phyloP scores from a whole-genome alignment of 345 rosid species.

The Dipteronia dyeriana region DNA sequence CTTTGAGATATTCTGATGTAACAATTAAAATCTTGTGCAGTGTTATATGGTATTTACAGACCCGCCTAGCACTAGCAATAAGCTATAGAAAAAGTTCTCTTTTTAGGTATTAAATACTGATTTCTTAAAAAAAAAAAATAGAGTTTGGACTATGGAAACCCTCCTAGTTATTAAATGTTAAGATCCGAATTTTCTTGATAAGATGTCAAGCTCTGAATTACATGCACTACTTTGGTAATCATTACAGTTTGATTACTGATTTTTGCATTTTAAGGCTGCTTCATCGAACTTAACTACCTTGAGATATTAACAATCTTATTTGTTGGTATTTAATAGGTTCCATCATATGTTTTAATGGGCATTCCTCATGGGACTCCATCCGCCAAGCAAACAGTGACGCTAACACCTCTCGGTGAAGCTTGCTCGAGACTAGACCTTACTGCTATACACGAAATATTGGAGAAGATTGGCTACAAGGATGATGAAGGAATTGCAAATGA shows the following conservation, averaged over 20 bases:
- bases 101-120: neutral
- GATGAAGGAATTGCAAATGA: slow-evolving; percentile 85
- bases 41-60: neutral
- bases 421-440: slow-evolving; percentile 79
- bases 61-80: slow-evolving; percentile 5
- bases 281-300: neutral
- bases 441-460: slow-evolving; percentile 76
- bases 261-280: neutral
- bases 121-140: neutral
- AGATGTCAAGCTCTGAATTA: neutral
- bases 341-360: slow-evolving; percentile 65
- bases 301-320: neutral
- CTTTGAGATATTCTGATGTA: neutral
- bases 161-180: neutral
- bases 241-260: neutral
- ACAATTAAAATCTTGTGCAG: neutral
- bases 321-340: slow-evolving; percentile 42
- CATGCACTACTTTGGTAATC: neutral
- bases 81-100: neutral
- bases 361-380: slow-evolving; percentile 57
- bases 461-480: slow-evolving; percentile 74
- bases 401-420: slow-evolving; percentile 79
- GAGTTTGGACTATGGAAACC: neutral
- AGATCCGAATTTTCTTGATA: no score
- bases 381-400: slow-evolving; percentile 39